These are phyloP conservation scores for Lactarius psammicola DNA, from an alignment of 768 basidiomycete genomes.

Conservation along the genomic window DNA sequence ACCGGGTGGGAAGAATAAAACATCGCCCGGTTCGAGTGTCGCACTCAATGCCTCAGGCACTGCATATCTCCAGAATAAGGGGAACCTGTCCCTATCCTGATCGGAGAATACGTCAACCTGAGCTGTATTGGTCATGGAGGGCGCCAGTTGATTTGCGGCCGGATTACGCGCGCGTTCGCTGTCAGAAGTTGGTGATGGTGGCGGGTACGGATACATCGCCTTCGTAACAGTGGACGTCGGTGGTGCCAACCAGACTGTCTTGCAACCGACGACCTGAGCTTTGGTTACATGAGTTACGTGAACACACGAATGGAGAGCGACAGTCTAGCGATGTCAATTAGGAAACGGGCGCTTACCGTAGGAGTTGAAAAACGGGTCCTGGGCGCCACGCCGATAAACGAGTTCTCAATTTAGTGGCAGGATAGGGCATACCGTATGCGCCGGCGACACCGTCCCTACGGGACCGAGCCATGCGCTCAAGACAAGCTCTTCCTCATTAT, in stretches of 20 bases:
- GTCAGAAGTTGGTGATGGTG: constrained; percentile 21
- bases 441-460: constrained; percentile 74
- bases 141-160: constrained; percentile 41
- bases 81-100: constrained; percentile 38
- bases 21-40: constrained; percentile 76
- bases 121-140: constrained; percentile 78
- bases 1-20: constrained; percentile 85
- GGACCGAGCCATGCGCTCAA: constrained; percentile 86
- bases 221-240: constrained; percentile 49
- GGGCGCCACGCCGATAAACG: constrained; percentile 15
- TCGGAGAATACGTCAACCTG: constrained; percentile 71
- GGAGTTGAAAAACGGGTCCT: constrained; percentile 95
- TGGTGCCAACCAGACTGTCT: constrained; percentile 88
- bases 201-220: constrained; percentile 59
- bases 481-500: constrained; percentile 61
- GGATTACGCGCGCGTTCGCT: constrained; percentile 37
- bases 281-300: constrained; percentile 6
- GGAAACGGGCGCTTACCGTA: constrained; percentile 56
- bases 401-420: constrained; percentile 9
- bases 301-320: not conserved
- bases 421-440: constrained; percentile 70
- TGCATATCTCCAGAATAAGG: constrained; percentile 56
- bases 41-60: constrained; percentile 57
- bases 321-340: not conserved
- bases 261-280: constrained; percentile 89